These are phyloP conservation scores for Cardamine chenopodiifolia DNA, from an alignment of 345 rosid species.

Conservation along the genomic window DNA sequence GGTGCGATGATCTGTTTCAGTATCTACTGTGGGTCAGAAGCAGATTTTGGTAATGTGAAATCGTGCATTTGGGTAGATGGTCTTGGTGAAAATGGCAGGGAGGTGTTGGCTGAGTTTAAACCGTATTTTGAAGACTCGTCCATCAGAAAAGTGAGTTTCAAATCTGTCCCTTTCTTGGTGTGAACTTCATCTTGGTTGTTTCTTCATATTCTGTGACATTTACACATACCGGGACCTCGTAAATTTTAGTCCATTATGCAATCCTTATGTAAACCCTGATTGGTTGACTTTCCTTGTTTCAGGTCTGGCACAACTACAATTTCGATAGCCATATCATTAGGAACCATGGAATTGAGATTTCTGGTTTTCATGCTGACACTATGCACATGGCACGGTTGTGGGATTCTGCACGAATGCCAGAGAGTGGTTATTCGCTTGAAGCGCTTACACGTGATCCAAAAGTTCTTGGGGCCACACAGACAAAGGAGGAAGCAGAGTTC, in stretches of 20 bases:
- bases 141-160: constrained; percentile 65
- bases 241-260: background rate
- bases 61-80: constrained; percentile 96
- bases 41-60: constrained; percentile 83
- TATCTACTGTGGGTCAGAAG: constrained; percentile 76
- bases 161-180: background rate
- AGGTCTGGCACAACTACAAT: constrained; percentile 99
- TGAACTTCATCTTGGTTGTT: background rate
- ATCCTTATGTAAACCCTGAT: constrained; percentile 8
- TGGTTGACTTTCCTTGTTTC: constrained; percentile 24
- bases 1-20: constrained; percentile 91
- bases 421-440: constrained; percentile 95
- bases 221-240: background rate
- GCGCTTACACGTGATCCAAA: constrained; percentile 75
- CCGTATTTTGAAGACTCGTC: constrained; percentile 69
- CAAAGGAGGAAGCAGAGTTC: constrained; percentile 54
- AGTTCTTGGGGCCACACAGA: constrained; percentile 54
- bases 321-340: constrained; percentile 84
- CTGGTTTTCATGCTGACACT: constrained; percentile 96
- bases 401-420: constrained; percentile 81
- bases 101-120: constrained; percentile 64
- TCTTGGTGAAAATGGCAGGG: constrained; percentile 80
- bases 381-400: constrained; percentile 99
- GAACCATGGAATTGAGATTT: constrained; percentile 72
- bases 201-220: background rate